Base-by-base conservation (phyloP, 2,329 filamentous ascomycete species). In the Purpureocillium takamizusanense region DNA sequence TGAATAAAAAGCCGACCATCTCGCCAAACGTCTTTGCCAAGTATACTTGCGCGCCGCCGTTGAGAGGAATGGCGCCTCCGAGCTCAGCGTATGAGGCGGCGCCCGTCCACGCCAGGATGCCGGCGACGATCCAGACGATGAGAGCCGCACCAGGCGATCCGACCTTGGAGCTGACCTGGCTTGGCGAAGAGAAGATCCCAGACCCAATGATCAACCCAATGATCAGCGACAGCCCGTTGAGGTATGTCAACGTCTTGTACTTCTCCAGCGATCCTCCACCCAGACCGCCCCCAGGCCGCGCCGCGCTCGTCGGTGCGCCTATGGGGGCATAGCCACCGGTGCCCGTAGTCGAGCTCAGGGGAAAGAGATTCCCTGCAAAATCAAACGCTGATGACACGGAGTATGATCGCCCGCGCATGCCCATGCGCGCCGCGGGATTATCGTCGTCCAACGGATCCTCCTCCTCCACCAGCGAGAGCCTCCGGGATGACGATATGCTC, bases 1-100 rank as follows among this genome's bases (percentile, higher is more conserved):
- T 94, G 61, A 95, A 98, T 27, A 97, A 68, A 55, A 98, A 98
- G 0, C 92, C 92, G 1, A 81, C 78, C 53, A 95, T 69, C 63
- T 98, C 92, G 38, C 90, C 90, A 60, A 95, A 94, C 42, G 95
- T 98, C 65, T 97, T 97, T 48, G 86, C 82, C 32, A 98, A 69
- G 57, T 98, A 98, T 2, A 94, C 82, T 61, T 97, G 92, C 13
- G 92, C 77, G 4, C 92, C 92, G 40, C 92, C 92, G 57, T 97
- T 98, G 17, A 98, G 66, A 6, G 92, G 92, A 46, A 98, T 97
- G 1, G 92, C 89, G 31, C 92, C 90, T 42, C 92, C 92, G 5
- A 98, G 72, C 65, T 98, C 92, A 4, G 92, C 92, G 62, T 94
- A 98, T 50, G 87, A 95, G 17, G 89, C 83, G 1, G 87, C 90